Evolutionary conservation across 1,284 basidiomycete species (phyloP), one percentile per base, ranked within the genome.

Genomic region (Prillingera fragicola): DNA sequence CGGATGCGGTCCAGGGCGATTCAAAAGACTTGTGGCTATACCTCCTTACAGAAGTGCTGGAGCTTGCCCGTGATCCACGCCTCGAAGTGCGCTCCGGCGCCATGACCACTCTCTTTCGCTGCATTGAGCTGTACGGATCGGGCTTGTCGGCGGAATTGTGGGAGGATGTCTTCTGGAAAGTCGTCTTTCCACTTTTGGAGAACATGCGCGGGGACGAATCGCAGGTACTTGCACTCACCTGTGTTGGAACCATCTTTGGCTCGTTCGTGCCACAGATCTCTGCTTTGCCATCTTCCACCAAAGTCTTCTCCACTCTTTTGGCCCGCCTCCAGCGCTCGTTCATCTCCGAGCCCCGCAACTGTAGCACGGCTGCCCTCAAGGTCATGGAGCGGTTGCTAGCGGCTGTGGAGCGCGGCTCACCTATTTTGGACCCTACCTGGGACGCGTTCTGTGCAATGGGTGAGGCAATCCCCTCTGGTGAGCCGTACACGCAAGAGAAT

Each of bases 41-140:
- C 68, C 78, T 97, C 14, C 73, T 98, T 3, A 75, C 83, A 1
- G 87, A 90, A 64, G 78, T 97, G 7, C 77, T 92, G 3, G 81
- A 81, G 1, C 75, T 97, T 2, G 87, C 87, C 52, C 80, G 81
- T 3, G 94, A 95, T 62, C 62, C 77, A 0, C 78, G 92, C 19
- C 80, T 84, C 22, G 91, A 97, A 62, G 89, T 95, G 1, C 80
- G 92, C 12, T 84, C 86, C 51, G 88, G 90, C 3, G 89, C 92
- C 3, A 92, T 97, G 46, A 89, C 95, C 67, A 96, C 91, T 3
- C 72, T 98, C 42, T 98, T 96, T 74, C 78, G 91, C 33, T 89
- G 90, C 1, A 79, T 97, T 68, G 88, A 94, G 66, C 77, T 96
- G 15, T 97, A 97, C 64, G 92, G 91, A 5, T 80, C 81, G 9